Base-by-base conservation (phyloP, 257 asterid genomes). In the Fraxinus pennsylvanica region DNA sequence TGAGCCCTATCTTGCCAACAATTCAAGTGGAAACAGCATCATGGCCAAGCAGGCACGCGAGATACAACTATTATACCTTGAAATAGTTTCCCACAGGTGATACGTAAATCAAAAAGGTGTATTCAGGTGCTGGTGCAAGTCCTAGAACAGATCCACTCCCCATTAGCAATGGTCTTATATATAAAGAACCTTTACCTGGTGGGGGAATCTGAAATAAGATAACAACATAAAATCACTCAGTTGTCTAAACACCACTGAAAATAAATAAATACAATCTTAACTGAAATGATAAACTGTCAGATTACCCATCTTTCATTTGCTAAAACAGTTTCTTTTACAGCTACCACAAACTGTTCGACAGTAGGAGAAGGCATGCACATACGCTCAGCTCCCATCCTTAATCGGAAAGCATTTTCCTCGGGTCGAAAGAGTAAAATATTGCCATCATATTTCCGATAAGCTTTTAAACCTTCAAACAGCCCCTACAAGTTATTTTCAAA, bases 351-450 rank as follows among this genome's bases (percentile, higher is more conserved):
- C 81, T 93, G 97, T 77, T 91, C 92, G 70, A 93, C 94, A 47
- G 96, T 83, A 5, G 97, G 99, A 73, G 97, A 85, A 74, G 99
- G 97, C 99, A 95, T 93, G 89, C 99, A 95, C 98, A 95, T 91
- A 33, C 98, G 97, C 72, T 93, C 97, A 1, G 99, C 97, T 12
- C 98, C 99, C 88, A 77, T 85, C 79, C 87, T 83, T 65, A 95
- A 84, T 45, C 99, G 85, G 69, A 71, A 68, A 0, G 89, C 98
- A 81, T 95, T 93, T 84, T 95, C 99, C 76, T 91, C 91, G 0
- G 99, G 98, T 15, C 98, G 97, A 73, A 95, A 93, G 33, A 95
- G 83, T 79, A 95, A 87, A 77, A 95, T 93, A 67, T 84, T 89
- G 41, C 97, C 98, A 54, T 95, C 97, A 17, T 88, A 86, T 80